These are phyloP conservation scores for Phytophthora litchii DNA, from an alignment of 352 stramenopile genomes.

Conservation along the genomic window DNA sequence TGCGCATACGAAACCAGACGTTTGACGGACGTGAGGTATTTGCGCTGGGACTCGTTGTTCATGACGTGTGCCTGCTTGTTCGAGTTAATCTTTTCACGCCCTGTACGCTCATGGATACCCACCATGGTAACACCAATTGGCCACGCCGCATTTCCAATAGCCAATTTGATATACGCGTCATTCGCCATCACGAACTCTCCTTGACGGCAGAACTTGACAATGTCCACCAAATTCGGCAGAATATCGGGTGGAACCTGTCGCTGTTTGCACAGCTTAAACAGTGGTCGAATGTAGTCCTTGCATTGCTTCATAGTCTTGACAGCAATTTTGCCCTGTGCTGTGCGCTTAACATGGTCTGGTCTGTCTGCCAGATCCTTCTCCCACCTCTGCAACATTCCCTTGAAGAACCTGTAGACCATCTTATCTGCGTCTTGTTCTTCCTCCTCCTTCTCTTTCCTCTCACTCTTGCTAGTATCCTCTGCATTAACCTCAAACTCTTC, in stretches of 20 bases:
- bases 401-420: slow-evolving; percentile 94
- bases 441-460: slow-evolving; percentile 34
- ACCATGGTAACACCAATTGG: slow-evolving; percentile 99
- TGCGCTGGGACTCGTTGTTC: slow-evolving; percentile 98
- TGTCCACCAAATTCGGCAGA: slow-evolving; percentile 89
- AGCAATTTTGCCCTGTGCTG: slow-evolving; percentile 93
- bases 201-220: slow-evolving; percentile 94
- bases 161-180: slow-evolving; percentile 97
- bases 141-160: slow-evolving; percentile 98
- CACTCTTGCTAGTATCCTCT: slow-evolving; percentile 5
- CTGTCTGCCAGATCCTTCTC: slow-evolving; percentile 90
- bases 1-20: slow-evolving; percentile 97
- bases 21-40: slow-evolving; percentile 99
- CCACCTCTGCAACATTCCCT: slow-evolving; percentile 94
- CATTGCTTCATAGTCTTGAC: slow-evolving; percentile 98
- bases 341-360: slow-evolving; percentile 89
- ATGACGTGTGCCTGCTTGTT: slow-evolving; percentile 99
- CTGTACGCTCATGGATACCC: slow-evolving; percentile 97
- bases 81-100: slow-evolving; percentile 95
- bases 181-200: slow-evolving; percentile 96
- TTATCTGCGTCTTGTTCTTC: slow-evolving; percentile 62
- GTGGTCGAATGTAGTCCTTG: slow-evolving; percentile 98
- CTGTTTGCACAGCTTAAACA: slow-evolving; percentile 97
- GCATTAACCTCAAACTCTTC: slow-evolving; percentile 30
- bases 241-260: slow-evolving; percentile 90